Evolutionary conservation across 1,284 basidiomycete species (phyloP), one percentile per base, ranked within the genome.

Genomic region (Irpex sp.): DNA sequence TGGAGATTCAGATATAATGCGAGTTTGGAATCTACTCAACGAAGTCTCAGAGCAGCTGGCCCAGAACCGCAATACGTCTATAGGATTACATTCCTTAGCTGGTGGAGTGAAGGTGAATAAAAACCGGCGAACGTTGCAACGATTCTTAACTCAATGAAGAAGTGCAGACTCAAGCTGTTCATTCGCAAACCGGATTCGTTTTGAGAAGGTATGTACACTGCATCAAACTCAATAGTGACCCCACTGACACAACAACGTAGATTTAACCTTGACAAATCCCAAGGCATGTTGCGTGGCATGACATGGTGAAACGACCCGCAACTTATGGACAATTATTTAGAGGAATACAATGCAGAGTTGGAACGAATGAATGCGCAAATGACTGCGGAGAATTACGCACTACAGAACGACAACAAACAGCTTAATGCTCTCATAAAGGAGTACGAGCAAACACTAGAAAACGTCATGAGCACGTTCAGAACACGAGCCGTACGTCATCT

Each of bases 331-430:
- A 45, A 6, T 19, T 28, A 12, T 36, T 14, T 68, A 91, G 97
- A 99, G 77, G 87, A 88, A 66, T 99, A 97, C 70, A 89, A 95
- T 64, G 83, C 86, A n/a, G 94, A 97, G 72, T 79, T 99, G 16
- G 96, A 98, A 71, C 85, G 86, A 37, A 93, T 98, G 84, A 96
- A 96, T 67, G 79, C 82, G 0, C 81, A 87, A 55, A 88, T 99
- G 66, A 80, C 85, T 12, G 76, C 84, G 51, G 96, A 99, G 75
- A 99, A 99, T 72, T 90, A 93, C 70, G 78, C 79, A 3, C 79
- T 99, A 35, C 85, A 93, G 68, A 87, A 97, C 68, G 96, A 99
- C 76, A 98, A 98, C 79, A 96, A 97, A 74, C 94, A 98, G 69
- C 82, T 98, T 39, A 93, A 90, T 64, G 80, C 83, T 5, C 78